phyloP scores from a whole-genome alignment of 192 early-diverging fungal genomes.

The Gaertneriomyces sp. region DNA sequence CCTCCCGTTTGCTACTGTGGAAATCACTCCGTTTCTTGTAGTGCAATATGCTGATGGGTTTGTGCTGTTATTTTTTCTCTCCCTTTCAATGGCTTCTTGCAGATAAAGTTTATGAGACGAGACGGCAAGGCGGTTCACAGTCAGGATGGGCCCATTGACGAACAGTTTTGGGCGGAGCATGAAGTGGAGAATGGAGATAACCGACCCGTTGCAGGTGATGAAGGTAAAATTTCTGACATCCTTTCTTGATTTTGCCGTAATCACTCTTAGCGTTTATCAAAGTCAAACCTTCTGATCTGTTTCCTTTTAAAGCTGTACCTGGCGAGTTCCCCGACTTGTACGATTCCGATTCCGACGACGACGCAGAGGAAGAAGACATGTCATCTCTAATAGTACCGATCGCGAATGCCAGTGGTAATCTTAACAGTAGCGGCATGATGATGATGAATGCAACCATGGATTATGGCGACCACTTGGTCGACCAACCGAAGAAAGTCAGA shows the following conservation, averaged over 20 bases:
- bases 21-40: neutral
- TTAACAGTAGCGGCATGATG: neutral
- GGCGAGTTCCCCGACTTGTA: no score
- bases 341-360: conserved; percentile 27
- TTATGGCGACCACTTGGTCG: conserved; percentile 47
- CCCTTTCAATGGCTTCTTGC: neutral
- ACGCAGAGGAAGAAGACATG: conserved; percentile 23
- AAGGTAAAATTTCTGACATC: neutral
- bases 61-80: neutral
- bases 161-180: conserved; percentile 29
- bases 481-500: conserved; percentile 48
- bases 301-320: no score
- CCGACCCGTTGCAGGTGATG: conserved; percentile 28
- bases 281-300: no score
- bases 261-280: no score
- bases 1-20: neutral
- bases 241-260: no score
- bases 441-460: conserved; percentile 24
- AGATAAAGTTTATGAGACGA: neutral
- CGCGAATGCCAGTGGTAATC: no score
- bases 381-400: no score
- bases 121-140: neutral
- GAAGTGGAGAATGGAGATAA: conserved; percentile 28
- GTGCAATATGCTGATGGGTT: neutral
- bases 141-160: conserved; percentile 29